Base-by-base conservation (phyloP, 495 filamentous ascomycete species). In the Daldinia bambusicola region DNA sequence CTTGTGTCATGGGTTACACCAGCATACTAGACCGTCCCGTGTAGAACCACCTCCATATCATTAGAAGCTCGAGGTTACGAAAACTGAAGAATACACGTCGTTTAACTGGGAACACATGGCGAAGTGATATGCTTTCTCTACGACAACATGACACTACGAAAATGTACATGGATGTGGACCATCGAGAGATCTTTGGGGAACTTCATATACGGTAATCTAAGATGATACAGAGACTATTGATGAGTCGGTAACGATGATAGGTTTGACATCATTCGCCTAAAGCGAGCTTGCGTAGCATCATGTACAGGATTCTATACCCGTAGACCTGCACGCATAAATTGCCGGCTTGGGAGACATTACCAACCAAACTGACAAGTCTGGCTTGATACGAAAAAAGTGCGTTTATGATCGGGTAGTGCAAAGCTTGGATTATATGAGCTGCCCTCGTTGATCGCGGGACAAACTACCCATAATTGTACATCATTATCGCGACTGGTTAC, bases 231-330 rank as follows among this genome's bases (percentile, higher is more conserved):
- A 32, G 38, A 45, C 30, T 50, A 50, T 55, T 37, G 59, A 63
- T 59, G 55, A 64, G 50, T 61, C 63, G 37, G 37, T 53, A 61
- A 52, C 62, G 59, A 58, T 66, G 63, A 74, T 55, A 68, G 66
- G 71, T 64, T 67, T 70, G 62, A 74, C 71, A 74, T 70, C 45
- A 67, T 63, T 74, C 66, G 65, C 66, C 61, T 68, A 41, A 43
- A 61, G 57, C 43, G 56, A 70, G n/a, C 57, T 74, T 70, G 66
- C 70, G 70, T 72, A 66, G 61, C 51, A 68, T 64, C 41, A 60
- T 20, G 45, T 67, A 56, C 45, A 50, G 55, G 64, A 61, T 40
- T 22, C 55, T 8, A 67, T 62, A 61, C 53, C 48, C 55, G 41
- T 61, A 13, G 41, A 60, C 50, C 6, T 38, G 64, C 60, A 67